Evolutionary conservation across 148 eudicot genomes (phyloP).

Genomic region (Rhododendron molle): DNA sequence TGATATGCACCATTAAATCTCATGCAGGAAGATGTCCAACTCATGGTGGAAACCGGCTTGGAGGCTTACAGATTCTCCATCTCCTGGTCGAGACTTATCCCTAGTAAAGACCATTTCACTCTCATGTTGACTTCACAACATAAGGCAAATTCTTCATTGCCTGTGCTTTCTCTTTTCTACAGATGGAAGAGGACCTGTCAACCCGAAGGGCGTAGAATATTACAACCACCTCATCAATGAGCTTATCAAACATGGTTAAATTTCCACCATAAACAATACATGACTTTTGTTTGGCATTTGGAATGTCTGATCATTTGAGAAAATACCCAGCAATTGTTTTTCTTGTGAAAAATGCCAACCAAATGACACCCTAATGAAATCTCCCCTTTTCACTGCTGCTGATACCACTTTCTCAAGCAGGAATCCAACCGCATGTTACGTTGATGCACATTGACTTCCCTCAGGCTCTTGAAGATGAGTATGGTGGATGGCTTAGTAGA

Average conservation of each 20-base stretch:
- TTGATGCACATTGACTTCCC: slow-evolving; percentile 52
- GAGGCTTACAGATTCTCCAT: slow-evolving; percentile 70
- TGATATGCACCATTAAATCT: not conserved
- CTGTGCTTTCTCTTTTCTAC: not conserved
- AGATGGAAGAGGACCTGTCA: slow-evolving; percentile 63
- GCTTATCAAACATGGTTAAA: slow-evolving; percentile 45
- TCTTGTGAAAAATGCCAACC: slow-evolving; percentile 9
- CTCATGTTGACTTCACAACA: not conserved
- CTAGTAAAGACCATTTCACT: slow-evolving; percentile 32
- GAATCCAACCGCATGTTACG: slow-evolving; percentile 71
- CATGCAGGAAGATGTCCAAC: slow-evolving; percentile 62
- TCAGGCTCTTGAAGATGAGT: slow-evolving; percentile 67
- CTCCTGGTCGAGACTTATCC: slow-evolving; percentile 73
- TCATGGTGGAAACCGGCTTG: slow-evolving; percentile 56
- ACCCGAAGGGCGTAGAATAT: slow-evolving; percentile 47
- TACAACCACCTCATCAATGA: slow-evolving; percentile 57
- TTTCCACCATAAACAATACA: not conserved
- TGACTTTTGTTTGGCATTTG: not conserved
- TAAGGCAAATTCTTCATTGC: not conserved
- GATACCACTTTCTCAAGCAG: slow-evolving; percentile 17
- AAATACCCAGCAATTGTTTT: not conserved
- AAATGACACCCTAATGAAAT: slow-evolving; percentile 18
- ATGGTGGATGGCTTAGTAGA: slow-evolving; percentile 58
- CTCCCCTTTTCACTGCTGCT: not conserved
- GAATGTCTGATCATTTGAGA: not conserved